Base-by-base conservation (phyloP, 352 stramenopile species). In the Phytophthora sansomeana region DNA sequence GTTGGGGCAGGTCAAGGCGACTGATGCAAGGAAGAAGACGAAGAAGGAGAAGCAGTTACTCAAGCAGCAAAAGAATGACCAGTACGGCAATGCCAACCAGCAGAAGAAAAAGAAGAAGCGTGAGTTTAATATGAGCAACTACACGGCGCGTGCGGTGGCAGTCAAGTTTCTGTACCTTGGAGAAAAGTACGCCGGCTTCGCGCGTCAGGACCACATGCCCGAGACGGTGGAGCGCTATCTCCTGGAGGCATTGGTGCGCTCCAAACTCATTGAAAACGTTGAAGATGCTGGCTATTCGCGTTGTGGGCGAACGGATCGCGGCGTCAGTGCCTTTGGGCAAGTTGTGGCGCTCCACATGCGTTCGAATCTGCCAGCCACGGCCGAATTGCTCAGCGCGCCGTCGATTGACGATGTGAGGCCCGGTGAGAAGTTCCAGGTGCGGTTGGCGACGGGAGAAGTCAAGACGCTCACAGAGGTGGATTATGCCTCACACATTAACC, bases 281-380 rank as follows among this genome's bases (percentile, higher is more conserved):
- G 72, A 94, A 29, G 72, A 77, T 50, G 89, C 76, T 58, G 72
- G 80, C 10, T 99, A 99, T 81, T 98, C 92, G 10, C 87, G 97
- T 28, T 99, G 97, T 67, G 98, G 98, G 4, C 87, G 98, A 26
- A 99, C 98, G 3, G 98, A 99, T 73, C 89, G 90, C 44, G 97
- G 97, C 17, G 98, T 99, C 5, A 97, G 87, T 54, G 88, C 88
- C 1, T 92, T 96, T 51, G 86, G 86, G 4, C 88, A 96, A 75
- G 87, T 95, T 51, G 72, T 96, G 14, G 80, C 69, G 1, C 62
- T 94, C 1, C 81, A 73, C 14, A 63, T 96, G 57, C 88, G 88
- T 29, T 96, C 88, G 2, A 95, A 90, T 54, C 29, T 96, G 52
- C 88, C 88, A 19, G 70, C 72, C 33, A 75, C 84, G 36, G 83